Evolutionary conservation across 2,329 filamentous ascomycete species (phyloP), one percentile per base, ranked within the genome.

Genomic region (Ascochyta clinopodiicola): DNA sequence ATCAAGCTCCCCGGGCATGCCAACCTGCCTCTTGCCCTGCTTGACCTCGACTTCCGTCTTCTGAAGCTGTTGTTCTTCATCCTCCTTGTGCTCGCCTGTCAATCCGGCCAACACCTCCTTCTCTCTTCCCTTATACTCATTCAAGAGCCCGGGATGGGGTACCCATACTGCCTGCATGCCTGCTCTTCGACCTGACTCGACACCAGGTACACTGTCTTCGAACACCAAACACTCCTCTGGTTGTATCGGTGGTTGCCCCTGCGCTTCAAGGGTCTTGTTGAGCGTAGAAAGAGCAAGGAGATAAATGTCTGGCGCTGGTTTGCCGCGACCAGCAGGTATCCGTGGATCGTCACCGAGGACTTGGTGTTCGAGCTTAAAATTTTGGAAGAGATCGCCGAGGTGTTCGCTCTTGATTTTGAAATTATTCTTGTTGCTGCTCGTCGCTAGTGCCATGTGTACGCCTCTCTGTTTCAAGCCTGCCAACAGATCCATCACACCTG

Each of bases 151-250:
- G 1, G 87, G 85, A 77, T 98, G 92, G 22, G 95, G 95, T 65
- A 87, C 89, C 95, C 95, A 99, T 1, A 96, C 82, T 12, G 96
- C 92, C 63, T 94, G 87, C 94, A 98, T 98, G 0, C 94, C 94
- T 0, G 95, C 95, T 62, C 95, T 86, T 48, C 95, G 82, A 4
- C 92, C 95, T 2, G 92, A 87, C 78, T 99, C 95, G 2, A 97
- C 92, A 4, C 95, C 95, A 0, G 92, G 91, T 1, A 98, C 93
- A 40, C 89, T 91, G 75, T 99, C 95, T 78, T 99, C 95, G 68
- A 99, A 98, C 0, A 98, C 95, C 15, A 99, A 81, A 72, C 95
- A 98, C 76, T 98, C 94, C 63, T 90, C 89, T 0, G 92, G 92
- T 49, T 73, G 81, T 60, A 99, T 88, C 48, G 82, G 81, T 56